These are phyloP conservation scores for Xanthoceras sorbifolium DNA, from an alignment of 345 rosid genomes.

Conservation along the genomic window DNA sequence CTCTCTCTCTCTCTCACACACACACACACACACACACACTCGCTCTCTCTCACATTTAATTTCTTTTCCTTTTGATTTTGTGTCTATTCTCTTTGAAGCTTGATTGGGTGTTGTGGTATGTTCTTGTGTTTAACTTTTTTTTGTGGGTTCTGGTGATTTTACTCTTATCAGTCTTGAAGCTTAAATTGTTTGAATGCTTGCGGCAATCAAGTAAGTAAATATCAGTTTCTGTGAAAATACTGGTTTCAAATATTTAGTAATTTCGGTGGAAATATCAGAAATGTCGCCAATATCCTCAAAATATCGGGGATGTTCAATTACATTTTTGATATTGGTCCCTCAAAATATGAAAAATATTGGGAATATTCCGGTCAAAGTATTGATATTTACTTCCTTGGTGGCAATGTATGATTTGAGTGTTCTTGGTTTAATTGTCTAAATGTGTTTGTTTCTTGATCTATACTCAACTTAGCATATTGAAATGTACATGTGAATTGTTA, in stretches of 20 bases:
- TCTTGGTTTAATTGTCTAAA: not conserved
- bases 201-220: no score
- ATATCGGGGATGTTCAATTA: no score
- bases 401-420: not conserved
- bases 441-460: slow-evolving; percentile 1
- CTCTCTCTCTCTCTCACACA: not conserved
- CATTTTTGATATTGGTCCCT: no score
- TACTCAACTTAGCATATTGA: not conserved
- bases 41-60: no score
- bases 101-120: not conserved
- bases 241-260: no score
- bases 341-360: no score
- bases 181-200: not conserved
- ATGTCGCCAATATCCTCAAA: no score
- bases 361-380: no score
- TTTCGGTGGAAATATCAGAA: no score
- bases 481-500: not conserved
- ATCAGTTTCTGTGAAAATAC: no score
- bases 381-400: no score
- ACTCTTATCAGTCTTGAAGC: not conserved
- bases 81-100: not conserved
- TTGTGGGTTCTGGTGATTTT: not conserved
- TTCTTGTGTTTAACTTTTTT: not conserved
- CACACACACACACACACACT: no score
- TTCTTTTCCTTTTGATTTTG: not conserved